Conservation (phyloP, 164 flowering plant species). For the Chimonanthus salicifolius region DNA sequence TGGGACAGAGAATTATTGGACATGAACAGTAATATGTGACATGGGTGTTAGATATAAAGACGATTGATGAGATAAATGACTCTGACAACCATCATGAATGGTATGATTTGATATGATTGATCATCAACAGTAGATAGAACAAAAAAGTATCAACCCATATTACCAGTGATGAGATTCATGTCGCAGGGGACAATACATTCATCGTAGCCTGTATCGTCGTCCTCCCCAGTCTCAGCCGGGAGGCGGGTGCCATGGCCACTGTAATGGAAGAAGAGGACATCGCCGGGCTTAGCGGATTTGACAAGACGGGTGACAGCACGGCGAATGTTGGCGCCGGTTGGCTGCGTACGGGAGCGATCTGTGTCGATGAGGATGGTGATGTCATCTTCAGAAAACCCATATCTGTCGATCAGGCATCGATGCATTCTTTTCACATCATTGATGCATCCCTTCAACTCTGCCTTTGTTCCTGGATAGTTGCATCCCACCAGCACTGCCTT, state of each 20-base stretch:
- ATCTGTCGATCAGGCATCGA: slow-evolving; percentile 52
- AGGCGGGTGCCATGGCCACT: slow-evolving; percentile 97
- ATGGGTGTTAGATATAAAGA: too few species aligned
- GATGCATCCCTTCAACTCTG: slow-evolving; percentile 87
- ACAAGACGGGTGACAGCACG: slow-evolving; percentile 42
- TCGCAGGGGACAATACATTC: slow-evolving; percentile 96
- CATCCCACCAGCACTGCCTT: slow-evolving; percentile 79
- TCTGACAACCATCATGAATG: too few species aligned
- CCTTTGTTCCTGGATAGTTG: slow-evolving; percentile 87
- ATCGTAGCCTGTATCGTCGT: slow-evolving; percentile 91
- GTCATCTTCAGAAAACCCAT: slow-evolving; percentile 61
- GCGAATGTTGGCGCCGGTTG: slow-evolving; percentile 89
- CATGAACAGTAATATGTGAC: too few species aligned
- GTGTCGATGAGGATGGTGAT: slow-evolving; percentile 79
- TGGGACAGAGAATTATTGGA: too few species aligned
- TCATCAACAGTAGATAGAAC: too few species aligned
- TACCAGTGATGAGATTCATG: slow-evolving; percentile 97
- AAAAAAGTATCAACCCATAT: background rate
- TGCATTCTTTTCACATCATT: slow-evolving; percentile 77
- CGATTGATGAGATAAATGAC: too few species aligned
- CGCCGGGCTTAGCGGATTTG: slow-evolving; percentile 56
- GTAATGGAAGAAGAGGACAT: slow-evolving; percentile 77
- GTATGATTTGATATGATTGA: too few species aligned
- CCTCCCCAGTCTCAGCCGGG: slow-evolving; percentile 93
- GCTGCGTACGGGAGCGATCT: slow-evolving; percentile 60